These are phyloP conservation scores for Allodekkera sacchari DNA, from an alignment of 805 yeast species.

Conservation along the genomic window DNA sequence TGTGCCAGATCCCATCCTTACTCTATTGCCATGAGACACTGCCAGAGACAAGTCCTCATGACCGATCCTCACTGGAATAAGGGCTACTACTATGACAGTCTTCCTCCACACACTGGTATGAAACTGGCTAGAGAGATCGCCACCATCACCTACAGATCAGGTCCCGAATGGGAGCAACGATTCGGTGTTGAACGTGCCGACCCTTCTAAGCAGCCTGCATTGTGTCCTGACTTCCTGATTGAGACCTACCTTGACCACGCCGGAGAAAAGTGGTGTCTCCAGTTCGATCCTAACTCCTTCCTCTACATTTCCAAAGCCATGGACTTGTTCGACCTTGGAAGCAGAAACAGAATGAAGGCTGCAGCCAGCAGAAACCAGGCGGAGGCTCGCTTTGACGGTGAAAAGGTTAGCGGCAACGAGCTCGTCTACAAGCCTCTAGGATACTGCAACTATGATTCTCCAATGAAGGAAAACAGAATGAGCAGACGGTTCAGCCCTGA, in stretches of 20 bases:
- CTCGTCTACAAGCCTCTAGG: slow-evolving; percentile 21
- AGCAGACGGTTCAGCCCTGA: slow-evolving; percentile 40
- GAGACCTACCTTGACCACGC: slow-evolving; percentile 93
- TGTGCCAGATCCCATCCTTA: slow-evolving; percentile 93
- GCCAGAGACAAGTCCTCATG: slow-evolving; percentile 90
- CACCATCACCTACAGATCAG: slow-evolving; percentile 87
- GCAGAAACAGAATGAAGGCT: slow-evolving; percentile 37
- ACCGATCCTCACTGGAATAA: slow-evolving; percentile 93
- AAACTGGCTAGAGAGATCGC: slow-evolving; percentile 90
- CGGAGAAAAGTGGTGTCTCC: slow-evolving; percentile 87
- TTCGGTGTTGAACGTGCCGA: slow-evolving; percentile 86
- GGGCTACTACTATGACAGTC: slow-evolving; percentile 63
- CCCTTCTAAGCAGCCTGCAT: slow-evolving; percentile 69
- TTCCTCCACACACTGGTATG: slow-evolving; percentile 95
- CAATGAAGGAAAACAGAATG: slow-evolving; percentile 46
- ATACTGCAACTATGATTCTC: slow-evolving; percentile 34
- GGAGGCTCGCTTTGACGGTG: slow-evolving; percentile 22
- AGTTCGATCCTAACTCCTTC: slow-evolving; percentile 85
- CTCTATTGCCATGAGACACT: slow-evolving; percentile 87
- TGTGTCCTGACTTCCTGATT: slow-evolving; percentile 88
- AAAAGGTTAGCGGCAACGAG: slow-evolving; percentile 15
- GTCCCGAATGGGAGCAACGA: slow-evolving; percentile 94
- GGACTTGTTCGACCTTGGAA: slow-evolving; percentile 84
- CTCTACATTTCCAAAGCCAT: slow-evolving; percentile 85
- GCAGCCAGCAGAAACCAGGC: slow-evolving; percentile 30